These are phyloP conservation scores for Byssothecium circinans DNA, from an alignment of 2,329 filamentous ascomycete species.

Conservation along the genomic window DNA sequence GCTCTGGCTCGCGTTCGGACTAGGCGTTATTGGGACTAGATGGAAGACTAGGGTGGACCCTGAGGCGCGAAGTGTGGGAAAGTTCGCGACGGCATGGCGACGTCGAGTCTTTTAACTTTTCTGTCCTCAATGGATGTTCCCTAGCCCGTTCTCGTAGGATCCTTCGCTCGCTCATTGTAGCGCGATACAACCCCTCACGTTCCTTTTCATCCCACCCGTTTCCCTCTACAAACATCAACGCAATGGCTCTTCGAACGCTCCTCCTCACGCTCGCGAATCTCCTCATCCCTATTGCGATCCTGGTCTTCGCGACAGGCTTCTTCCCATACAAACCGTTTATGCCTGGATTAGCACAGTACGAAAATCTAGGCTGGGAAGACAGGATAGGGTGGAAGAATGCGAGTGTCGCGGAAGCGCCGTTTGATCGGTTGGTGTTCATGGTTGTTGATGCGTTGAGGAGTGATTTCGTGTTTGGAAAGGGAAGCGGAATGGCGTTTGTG, in stretches of 20 bases:
- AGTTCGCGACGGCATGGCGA: constrained; percentile 5
- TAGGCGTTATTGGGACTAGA: constrained; percentile 13
- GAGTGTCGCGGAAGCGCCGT: constrained; percentile 63
- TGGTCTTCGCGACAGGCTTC: constrained; percentile 83
- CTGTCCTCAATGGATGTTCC: constrained; percentile 1
- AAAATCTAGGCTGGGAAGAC: constrained; percentile 54
- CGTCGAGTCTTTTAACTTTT: neutral
- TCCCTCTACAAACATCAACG: neutral
- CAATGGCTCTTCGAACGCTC: constrained; percentile 31
- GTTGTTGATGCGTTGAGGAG: constrained; percentile 88
- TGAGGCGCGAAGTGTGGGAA: constrained; percentile 17
- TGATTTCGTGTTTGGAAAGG: constrained; percentile 85
- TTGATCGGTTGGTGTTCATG: constrained; percentile 94
- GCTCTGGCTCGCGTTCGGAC: constrained; percentile 18
- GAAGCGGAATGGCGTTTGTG: constrained; percentile 82
- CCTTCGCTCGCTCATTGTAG: neutral
- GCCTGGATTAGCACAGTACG: constrained; percentile 75
- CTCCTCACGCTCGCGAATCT: constrained; percentile 70
- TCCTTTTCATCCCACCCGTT: neutral
- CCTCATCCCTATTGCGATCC: constrained; percentile 69
- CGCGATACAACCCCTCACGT: neutral
- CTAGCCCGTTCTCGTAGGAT: neutral
- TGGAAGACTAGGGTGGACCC: constrained; percentile 29
- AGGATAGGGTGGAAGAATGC: constrained; percentile 23
- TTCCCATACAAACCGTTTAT: constrained; percentile 97